A percentile compares a stretch with the other conserved stretches of the same genome.
Evolutionary conservation across 352 stramenopile genomes (phyloP).

Genomic region (Aphanomyces euteiches): DNA sequence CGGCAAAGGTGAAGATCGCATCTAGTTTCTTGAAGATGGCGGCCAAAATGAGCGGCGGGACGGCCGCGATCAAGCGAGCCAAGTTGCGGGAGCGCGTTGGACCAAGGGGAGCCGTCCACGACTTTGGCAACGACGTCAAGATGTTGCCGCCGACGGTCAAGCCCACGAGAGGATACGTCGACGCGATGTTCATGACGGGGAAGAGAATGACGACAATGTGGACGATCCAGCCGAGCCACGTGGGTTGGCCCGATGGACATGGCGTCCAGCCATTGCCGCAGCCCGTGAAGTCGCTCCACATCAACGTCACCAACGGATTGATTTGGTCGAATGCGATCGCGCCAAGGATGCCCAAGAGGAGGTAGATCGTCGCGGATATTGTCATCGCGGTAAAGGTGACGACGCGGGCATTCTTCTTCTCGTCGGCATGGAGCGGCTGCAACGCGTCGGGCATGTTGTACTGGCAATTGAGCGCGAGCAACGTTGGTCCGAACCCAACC

Average conservation of each 20-base stretch:
- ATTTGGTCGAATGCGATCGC: slow-evolving; percentile 72
- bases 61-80: slow-evolving; percentile 59
- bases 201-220: slow-evolving; percentile 81
- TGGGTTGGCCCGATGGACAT: slow-evolving; percentile 36
- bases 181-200: slow-evolving; percentile 79
- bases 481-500: slow-evolving; percentile 71
- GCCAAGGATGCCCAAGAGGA: slow-evolving; percentile 67
- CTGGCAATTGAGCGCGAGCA: slow-evolving; percentile 84
- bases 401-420: slow-evolving; percentile 54
- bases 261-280: slow-evolving; percentile 72
- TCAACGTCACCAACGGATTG: slow-evolving; percentile 71
- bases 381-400: slow-evolving; percentile 63
- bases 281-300: slow-evolving; percentile 76
- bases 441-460: slow-evolving; percentile 85
- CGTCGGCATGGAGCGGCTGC: slow-evolving; percentile 55
- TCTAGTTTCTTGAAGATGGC: slow-evolving; percentile 85
- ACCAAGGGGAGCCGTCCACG: slow-evolving; percentile 52
- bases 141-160: slow-evolving; percentile 84
- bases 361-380: slow-evolving; percentile 65
- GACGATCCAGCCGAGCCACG: slow-evolving; percentile 51
- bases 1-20: slow-evolving; percentile 75
- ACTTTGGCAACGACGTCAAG: slow-evolving; percentile 69
- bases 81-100: slow-evolving; percentile 46
- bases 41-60: slow-evolving; percentile 66
- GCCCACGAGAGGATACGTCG: slow-evolving; percentile 79